These are phyloP conservation scores for Colletotrichum higginsianum DNA, from an alignment of 2,329 filamentous ascomycete species.

Conservation along the genomic window DNA sequence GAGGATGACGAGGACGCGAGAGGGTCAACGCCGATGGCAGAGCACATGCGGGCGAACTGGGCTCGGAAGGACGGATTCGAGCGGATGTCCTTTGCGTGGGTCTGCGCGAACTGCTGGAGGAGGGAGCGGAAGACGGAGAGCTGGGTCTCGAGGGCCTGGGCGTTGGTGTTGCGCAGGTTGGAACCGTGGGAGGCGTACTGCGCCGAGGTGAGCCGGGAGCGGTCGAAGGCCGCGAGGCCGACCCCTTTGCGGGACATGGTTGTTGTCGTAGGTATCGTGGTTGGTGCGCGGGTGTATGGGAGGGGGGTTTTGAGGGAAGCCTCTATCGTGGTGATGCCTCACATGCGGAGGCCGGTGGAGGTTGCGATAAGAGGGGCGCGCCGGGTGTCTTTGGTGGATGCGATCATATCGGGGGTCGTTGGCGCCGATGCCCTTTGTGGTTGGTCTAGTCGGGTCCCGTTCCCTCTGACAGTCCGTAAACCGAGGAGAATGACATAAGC, in stretches of 20 bases:
- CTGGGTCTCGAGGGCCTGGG: conserved; percentile 90
- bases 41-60: conserved; percentile 98
- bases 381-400: conserved; percentile 13
- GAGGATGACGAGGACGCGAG: conserved; percentile 70
- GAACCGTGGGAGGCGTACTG: conserved; percentile 94
- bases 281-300: neutral
- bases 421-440: conserved; percentile 21
- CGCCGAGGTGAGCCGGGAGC: conserved; percentile 85
- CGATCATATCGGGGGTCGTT: conserved; percentile 10
- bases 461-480: neutral
- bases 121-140: conserved; percentile 96
- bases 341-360: conserved; percentile 5
- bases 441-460: no score
- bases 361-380: conserved; percentile 18
- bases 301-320: neutral
- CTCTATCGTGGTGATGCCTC: neutral
- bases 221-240: conserved; percentile 91
- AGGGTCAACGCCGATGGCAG: conserved; percentile 95
- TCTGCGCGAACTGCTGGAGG: conserved; percentile 94
- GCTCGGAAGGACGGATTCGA: conserved; percentile 95
- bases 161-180: conserved; percentile 86
- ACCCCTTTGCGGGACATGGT: conserved; percentile 84
- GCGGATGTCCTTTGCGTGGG: conserved; percentile 95
- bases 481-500: conserved; percentile 34
- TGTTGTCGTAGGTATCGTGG: neutral